These are phyloP conservation scores for Ceriops decandra DNA, from an alignment of 345 rosid species.

Conservation along the genomic window DNA sequence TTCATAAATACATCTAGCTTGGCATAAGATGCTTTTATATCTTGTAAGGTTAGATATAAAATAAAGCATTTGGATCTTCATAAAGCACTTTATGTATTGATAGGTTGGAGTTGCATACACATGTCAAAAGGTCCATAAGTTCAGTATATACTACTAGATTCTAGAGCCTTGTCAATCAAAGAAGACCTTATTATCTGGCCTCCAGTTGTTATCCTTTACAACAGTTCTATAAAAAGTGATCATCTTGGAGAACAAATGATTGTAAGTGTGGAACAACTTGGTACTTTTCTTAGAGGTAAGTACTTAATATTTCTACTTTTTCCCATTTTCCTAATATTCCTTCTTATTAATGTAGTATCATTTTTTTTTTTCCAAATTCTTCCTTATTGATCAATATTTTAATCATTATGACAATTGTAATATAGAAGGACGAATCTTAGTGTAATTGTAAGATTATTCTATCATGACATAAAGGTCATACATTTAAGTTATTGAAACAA, in stretches of 20 bases:
- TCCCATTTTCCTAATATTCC: too few species aligned
- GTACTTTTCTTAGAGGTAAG: constrained; percentile 39
- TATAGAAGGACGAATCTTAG: too few species aligned
- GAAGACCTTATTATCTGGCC: constrained; percentile 61
- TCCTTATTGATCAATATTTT: too few species aligned
- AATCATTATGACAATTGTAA: too few species aligned
- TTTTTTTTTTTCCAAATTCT: too few species aligned
- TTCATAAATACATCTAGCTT: constrained; percentile 35
- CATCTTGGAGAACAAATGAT: constrained; percentile 26
- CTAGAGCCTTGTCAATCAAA: constrained; percentile 39
- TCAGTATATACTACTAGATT: constrained; percentile 20
- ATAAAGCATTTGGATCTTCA: constrained; percentile 54
- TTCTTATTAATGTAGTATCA: too few species aligned
- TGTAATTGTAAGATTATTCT: too few species aligned
- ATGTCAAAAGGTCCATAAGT: constrained; percentile 29
- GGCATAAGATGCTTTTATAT: constrained; percentile 38
- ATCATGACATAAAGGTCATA: too few species aligned
- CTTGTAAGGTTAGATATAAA: constrained; percentile 27
- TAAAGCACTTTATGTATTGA: constrained; percentile 47
- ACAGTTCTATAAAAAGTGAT: constrained; percentile 38
- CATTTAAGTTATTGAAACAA: too few species aligned
- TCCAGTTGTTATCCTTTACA: constrained; percentile 42
- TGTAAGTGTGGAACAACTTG: constrained; percentile 31
- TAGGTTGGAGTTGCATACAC: constrained; percentile 42
- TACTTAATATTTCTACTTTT: neutral